These are phyloP conservation scores for Chytridiales sp. DNA, from an alignment of 371 early-diverging fungal genomes.

Conservation along the genomic window DNA sequence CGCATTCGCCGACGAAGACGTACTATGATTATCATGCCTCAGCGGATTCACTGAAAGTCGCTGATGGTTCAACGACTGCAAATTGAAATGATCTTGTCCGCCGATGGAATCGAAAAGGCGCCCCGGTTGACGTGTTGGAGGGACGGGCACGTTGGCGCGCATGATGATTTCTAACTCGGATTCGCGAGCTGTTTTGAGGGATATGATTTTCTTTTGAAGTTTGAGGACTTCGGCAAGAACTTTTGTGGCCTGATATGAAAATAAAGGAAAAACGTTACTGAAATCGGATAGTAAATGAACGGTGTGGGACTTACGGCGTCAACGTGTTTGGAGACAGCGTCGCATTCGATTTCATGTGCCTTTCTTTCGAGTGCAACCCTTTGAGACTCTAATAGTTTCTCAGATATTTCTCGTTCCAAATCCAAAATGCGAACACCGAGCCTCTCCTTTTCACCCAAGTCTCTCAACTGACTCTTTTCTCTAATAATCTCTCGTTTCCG, in stretches of 20 bases:
- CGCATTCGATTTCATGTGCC: conserved; percentile 4
- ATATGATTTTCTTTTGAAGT: not conserved
- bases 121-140: not conserved
- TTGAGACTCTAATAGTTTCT: conserved; percentile 15
- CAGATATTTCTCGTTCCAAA: conserved; percentile 11
- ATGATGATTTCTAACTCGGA: conserved; percentile 1
- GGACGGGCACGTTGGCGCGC: not conserved
- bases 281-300: not conserved
- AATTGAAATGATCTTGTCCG: no score
- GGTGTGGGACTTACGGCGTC: conserved; percentile 10
- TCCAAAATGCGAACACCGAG: conserved; percentile 9
- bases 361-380: conserved; percentile 6
- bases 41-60: no score
- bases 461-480: conserved; percentile 19
- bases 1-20: no score
- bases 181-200: conserved; percentile 1
- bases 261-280: not conserved
- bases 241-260: not conserved
- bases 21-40: no score
- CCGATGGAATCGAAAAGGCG: not conserved
- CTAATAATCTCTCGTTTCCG: conserved; percentile 8
- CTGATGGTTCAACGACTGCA: no score
- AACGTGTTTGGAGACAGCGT: conserved; percentile 2
- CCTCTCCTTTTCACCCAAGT: conserved; percentile 20
- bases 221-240: not conserved